phyloP scores from a whole-genome alignment of 805 yeast genomes.

The Metschnikowia lachancei region DNA sequence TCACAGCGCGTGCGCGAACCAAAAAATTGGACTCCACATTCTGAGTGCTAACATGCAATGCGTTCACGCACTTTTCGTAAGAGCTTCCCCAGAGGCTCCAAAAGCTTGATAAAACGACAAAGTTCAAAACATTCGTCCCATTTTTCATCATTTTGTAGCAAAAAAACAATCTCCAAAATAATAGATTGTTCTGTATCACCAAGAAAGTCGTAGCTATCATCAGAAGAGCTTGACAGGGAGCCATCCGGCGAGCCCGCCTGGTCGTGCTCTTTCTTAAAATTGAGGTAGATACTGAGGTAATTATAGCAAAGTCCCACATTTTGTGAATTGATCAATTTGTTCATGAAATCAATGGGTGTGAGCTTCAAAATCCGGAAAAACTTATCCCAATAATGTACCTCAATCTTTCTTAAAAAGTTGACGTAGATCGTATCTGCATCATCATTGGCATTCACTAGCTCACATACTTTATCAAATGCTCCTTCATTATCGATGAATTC shows the following conservation, averaged over 20 bases:
- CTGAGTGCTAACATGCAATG: background rate
- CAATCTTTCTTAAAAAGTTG: constrained; percentile 59
- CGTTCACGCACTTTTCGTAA: constrained; percentile 14
- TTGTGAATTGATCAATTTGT: constrained; percentile 36
- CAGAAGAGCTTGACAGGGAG: background rate
- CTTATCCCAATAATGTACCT: constrained; percentile 51
- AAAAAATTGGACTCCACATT: background rate
- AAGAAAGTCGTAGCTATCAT: constrained; percentile 4
- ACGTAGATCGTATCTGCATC: constrained; percentile 39
- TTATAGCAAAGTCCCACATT: constrained; percentile 51
- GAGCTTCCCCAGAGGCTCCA: constrained; percentile 42
- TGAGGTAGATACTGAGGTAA: constrained; percentile 50
- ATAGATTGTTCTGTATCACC: constrained; percentile 37
- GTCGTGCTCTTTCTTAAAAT: constrained; percentile 41
- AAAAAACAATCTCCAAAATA: constrained; percentile 42
- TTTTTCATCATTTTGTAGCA: constrained; percentile 38
- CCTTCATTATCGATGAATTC: constrained; percentile 18
- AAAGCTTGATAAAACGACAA: constrained; percentile 50
- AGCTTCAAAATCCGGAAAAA: constrained; percentile 43
- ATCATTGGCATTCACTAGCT: constrained; percentile 19
- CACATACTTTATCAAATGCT: constrained; percentile 15
- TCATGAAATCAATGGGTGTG: constrained; percentile 47
- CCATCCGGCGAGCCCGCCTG: constrained; percentile 4
- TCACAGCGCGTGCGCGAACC: constrained; percentile 16
- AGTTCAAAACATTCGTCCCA: constrained; percentile 57